phyloP scores from a whole-genome alignment of 345 rosid species.

The Corchorus capsularis region DNA sequence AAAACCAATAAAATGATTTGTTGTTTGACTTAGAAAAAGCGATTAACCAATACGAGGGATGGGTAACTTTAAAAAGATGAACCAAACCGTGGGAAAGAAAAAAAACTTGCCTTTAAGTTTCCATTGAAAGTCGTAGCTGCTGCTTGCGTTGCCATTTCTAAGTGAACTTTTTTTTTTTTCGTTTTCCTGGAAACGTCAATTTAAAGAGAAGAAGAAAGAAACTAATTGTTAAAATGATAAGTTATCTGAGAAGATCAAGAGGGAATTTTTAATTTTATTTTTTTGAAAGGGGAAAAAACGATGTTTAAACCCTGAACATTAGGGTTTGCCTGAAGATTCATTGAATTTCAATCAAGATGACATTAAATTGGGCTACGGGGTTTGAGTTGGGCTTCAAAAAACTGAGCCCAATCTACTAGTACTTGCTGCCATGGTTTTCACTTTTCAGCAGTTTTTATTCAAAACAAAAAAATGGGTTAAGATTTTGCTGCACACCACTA shows the following conservation, averaged over 20 bases:
- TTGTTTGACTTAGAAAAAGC: not conserved
- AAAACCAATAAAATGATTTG: not conserved
- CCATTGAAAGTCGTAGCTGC: constrained; percentile 18
- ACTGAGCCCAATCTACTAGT: too few species aligned
- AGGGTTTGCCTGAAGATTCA: not conserved
- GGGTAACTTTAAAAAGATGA: not conserved
- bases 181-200: not conserved
- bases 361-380: not conserved
- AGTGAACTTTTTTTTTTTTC: not conserved
- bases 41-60: not conserved
- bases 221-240: not conserved
- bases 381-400: not conserved
- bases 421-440: too few species aligned
- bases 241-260: not conserved
- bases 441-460: too few species aligned
- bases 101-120: constrained; percentile 9
- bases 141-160: constrained; percentile 16
- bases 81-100: too few species aligned
- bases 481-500: too few species aligned
- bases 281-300: not conserved
- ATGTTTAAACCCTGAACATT: not conserved
- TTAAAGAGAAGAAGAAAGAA: not conserved
- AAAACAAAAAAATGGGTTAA: too few species aligned
- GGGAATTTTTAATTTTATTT: not conserved
- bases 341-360: too few species aligned